Evolutionary conservation across 768 basidiomycete genomes (phyloP).

Genomic region (Tubosaeta sp.): DNA sequence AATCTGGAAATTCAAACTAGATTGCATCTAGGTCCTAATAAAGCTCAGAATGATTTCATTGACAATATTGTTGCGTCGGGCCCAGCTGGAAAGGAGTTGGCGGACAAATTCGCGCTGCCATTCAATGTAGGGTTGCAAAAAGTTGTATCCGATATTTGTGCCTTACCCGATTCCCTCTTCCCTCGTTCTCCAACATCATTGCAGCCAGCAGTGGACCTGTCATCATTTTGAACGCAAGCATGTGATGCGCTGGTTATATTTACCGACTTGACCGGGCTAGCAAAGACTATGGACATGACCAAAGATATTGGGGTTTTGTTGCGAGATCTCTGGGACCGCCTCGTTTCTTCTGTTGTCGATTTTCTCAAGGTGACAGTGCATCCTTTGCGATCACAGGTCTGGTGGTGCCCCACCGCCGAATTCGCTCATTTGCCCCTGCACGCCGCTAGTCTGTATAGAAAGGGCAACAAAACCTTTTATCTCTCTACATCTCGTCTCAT

Average conservation of each 20-base stretch:
- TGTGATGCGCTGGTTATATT: background rate
- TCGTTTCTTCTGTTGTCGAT: background rate
- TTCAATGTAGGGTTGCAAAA: background rate
- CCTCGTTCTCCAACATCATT: background rate
- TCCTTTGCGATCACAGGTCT: slow-evolving; percentile 6
- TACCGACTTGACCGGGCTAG: background rate
- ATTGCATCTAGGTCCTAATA: too few relatives aligned
- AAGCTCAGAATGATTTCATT: too few relatives aligned
- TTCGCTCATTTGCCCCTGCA: slow-evolving; percentile 1
- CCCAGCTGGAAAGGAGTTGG: background rate
- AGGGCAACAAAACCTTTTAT: slow-evolving; percentile 2
- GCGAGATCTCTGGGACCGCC: background rate
- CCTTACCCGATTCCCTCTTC: background rate
- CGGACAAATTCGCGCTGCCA: background rate
- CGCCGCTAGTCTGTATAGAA: slow-evolving; percentile 2
- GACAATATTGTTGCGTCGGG: background rate
- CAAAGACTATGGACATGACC: background rate
- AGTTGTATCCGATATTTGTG: background rate
- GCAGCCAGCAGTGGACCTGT: slow-evolving; percentile 10
- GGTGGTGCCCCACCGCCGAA: slow-evolving; percentile 14
- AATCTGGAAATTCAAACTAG: too few relatives aligned
- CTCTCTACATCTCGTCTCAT: slow-evolving; percentile 14
- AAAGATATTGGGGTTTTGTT: background rate
- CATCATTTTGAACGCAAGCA: slow-evolving; percentile 28
- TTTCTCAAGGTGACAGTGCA: background rate